Conservation (phyloP, 2,329 filamentous ascomycete genomes). For the Fusarium coicis region DNA sequence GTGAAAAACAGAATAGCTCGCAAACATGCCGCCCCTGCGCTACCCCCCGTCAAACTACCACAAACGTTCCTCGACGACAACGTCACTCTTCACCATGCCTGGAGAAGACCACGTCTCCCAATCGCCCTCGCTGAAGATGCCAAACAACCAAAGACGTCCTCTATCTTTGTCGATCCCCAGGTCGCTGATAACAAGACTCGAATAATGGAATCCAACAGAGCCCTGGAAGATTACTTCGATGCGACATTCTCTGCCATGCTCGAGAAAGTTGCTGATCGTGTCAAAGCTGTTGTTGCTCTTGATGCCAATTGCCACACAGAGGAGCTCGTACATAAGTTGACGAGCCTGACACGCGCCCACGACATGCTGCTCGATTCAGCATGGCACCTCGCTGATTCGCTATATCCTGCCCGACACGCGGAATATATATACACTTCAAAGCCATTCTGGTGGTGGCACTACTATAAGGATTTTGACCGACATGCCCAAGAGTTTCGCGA, state of each 20-base stretch:
- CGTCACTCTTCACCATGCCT: conserved; percentile 51
- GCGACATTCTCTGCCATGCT: conserved; percentile 39
- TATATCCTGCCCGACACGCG: conserved; percentile 49
- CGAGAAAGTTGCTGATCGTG: conserved; percentile 32
- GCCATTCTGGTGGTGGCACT: conserved; percentile 56
- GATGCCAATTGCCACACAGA: conserved; percentile 6
- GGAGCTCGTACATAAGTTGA: conserved; percentile 33
- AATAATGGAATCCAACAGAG: conserved; percentile 39
- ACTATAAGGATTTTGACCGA: conserved; percentile 50
- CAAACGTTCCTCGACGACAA: conserved; percentile 65
- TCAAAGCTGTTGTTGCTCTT: conserved; percentile 15
- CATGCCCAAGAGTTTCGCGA: conserved; percentile 46
- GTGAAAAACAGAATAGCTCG: conserved; percentile 49
- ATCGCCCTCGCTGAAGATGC: conserved; percentile 48
- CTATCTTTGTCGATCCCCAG: conserved; percentile 42
- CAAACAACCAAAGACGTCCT: conserved; percentile 46
- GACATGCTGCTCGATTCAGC: conserved; percentile 53
- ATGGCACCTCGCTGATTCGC: conserved; percentile 49
- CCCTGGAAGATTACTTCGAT: conserved; percentile 49
- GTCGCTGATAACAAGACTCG: conserved; percentile 37
- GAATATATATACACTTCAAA: conserved; percentile 49
- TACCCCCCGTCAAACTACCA: conserved; percentile 67
- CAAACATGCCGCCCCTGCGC: conserved; percentile 50
- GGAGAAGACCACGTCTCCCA: conserved; percentile 46
- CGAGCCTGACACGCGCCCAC: conserved; percentile 39